Base-by-base conservation (phyloP, 1,284 basidiomycete species). In the Ceratobasidium sp. region DNA sequence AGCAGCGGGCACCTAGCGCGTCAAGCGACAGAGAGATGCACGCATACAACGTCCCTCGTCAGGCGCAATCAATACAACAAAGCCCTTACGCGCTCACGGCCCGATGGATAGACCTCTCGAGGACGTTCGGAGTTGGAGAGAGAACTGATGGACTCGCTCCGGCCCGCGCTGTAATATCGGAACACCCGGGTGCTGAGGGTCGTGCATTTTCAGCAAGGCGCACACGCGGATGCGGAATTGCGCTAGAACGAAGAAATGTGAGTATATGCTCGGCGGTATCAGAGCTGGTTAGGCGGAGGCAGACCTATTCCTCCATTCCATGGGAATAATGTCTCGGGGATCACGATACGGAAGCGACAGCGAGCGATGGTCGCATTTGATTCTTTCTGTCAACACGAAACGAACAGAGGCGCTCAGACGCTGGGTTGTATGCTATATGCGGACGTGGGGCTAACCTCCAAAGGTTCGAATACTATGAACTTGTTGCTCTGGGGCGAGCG, bases 201-300 rank as follows among this genome's bases (percentile, higher is more conserved):
- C 6, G 38, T 67, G 30, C 8, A 28, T 26, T 13, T 55, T 54
- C 49, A 67, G 50, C 50, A 67, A 55, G 16, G 64, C 64, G 50
- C 64, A 67, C 35, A 55, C 64, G 50, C 64, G 52, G 46, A 67
- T 67, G 13, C 64, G 64, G 28, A 67, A 67, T 41, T 67, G 50
- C 16, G 64, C 64, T 67, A 44, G 38, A 41, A 28, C 26, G 35
- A 16, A 9, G 41, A 11, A 16, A 9, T 44, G 21, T 46, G 26
- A 49, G 23, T 30, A 18, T 5, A 14, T 16, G 23, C 13, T n/a
- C 50, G 47, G 9, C 11, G 8, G 52, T 8, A n/a, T n/a, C n/a
- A n/a, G 18, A n/a, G 6, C 13, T 21, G 43, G 5, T n/a, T 21
- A 49, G 13, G 16, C 6, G 28, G 14, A 18, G 26, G 11, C 7